phyloP scores from a whole-genome alignment of 192 early-diverging fungal species.

The Funneliformis geosporum region DNA sequence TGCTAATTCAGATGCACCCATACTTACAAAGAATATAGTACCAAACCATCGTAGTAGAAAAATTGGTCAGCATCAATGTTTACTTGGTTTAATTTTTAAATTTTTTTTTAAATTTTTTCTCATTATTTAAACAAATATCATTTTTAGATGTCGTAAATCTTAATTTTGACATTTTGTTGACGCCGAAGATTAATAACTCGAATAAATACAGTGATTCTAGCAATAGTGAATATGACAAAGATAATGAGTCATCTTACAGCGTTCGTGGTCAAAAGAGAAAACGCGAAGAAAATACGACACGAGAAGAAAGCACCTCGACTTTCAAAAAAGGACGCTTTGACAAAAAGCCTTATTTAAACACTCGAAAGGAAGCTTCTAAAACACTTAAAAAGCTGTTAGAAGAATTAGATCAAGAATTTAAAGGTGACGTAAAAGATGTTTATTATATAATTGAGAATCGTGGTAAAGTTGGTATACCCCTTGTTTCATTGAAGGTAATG shows the following conservation, averaged over 20 bases:
- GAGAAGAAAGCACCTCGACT: background rate
- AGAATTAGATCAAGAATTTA: background rate
- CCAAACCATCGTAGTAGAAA: conserved; percentile 33
- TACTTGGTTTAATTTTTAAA: background rate
- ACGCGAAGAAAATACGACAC: background rate
- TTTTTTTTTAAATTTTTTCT: background rate
- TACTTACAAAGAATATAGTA: conserved; percentile 5
- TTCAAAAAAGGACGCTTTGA: background rate
- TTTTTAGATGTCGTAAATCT: background rate
- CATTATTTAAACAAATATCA: background rate
- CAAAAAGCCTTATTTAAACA: background rate
- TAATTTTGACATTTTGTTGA: background rate
- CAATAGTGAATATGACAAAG: background rate
- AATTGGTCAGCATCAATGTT: conserved; percentile 1
- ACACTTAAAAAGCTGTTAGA: background rate
- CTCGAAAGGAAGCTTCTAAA: background rate
- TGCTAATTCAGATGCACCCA: background rate
- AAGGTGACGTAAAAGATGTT: background rate
- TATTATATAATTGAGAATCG: background rate
- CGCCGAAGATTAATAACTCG: background rate
- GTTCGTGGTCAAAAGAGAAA: background rate
- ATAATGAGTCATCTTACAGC: background rate
- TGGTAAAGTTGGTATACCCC: background rate
- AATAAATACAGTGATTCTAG: background rate
- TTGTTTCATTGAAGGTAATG: conserved; percentile 25